Evolutionary conservation across 78 protist species (phyloP).

Genomic region (Dictyostelium citrinum): DNA sequence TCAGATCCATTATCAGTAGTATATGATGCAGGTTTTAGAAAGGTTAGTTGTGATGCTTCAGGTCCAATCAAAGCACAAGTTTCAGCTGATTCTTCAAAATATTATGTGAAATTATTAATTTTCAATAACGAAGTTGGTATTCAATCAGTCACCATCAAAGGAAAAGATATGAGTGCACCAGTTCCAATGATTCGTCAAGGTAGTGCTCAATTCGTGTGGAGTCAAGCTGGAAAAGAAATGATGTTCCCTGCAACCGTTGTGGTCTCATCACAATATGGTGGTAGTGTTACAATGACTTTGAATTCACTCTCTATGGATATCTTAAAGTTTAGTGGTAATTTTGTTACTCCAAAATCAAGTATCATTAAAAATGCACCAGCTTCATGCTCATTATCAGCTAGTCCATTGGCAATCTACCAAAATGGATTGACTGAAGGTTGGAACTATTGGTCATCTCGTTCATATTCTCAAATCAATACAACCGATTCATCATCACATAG

Average conservation of each 20-base stretch:
- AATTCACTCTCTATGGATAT: neutral
- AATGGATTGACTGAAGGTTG: slow-evolving; percentile 46
- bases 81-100: slow-evolving; percentile 3
- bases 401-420: slow-evolving; percentile 20
- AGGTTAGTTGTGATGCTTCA: slow-evolving; percentile 16
- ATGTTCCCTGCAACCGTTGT: slow-evolving; percentile 39
- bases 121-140: slow-evolving; percentile 53
- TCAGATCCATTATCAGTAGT: neutral
- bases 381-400: slow-evolving; percentile 1
- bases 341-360: neutral
- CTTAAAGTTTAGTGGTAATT: neutral
- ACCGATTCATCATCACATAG: neutral
- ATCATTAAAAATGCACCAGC: neutral
- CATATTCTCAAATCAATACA: neutral
- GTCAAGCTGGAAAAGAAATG: neutral
- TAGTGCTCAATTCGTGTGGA: slow-evolving; percentile 29
- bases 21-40: slow-evolving; percentile 62
- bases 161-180: neutral
- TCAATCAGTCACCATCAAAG: slow-evolving; percentile 14
- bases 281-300: neutral
- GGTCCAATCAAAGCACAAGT: slow-evolving; percentile 16
- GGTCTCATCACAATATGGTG: slow-evolving; percentile 24
- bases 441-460: slow-evolving; percentile 16
- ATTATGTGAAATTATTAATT: slow-evolving; percentile 20
- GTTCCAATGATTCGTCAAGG: slow-evolving; percentile 29